A percentile compares a stretch with the other conserved stretches of the same genome.
These are phyloP conservation scores for Sicyos baderoa DNA, from an alignment of 306 rosid genomes.

Conservation along the genomic window DNA sequence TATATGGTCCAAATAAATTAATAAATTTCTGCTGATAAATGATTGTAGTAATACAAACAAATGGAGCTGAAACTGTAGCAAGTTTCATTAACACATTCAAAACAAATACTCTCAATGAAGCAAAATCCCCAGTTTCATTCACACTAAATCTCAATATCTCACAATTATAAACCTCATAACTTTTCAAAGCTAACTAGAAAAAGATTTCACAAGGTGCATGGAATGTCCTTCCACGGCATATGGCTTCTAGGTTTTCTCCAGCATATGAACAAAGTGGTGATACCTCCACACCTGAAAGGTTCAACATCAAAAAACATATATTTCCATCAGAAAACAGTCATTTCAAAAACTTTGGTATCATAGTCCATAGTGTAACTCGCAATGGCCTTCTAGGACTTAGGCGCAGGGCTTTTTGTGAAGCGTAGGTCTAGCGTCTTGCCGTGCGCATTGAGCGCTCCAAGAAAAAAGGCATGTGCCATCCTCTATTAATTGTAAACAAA, in stretches of 20 bases:
- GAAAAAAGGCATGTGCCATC: no score
- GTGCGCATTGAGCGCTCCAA: no score
- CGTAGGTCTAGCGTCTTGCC: no score
- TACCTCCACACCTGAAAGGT: constrained; percentile 74
- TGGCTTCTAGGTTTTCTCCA: constrained; percentile 88
- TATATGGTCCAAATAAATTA: background rate
- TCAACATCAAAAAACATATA: constrained; percentile 7
- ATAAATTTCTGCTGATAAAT: no score
- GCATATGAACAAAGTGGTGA: constrained; percentile 91
- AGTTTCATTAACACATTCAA: background rate
- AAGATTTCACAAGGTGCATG: constrained; percentile 97
- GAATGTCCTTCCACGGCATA: constrained; percentile 95
- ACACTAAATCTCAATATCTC: background rate
- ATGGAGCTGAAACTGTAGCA: background rate
- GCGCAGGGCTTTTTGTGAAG: no score
- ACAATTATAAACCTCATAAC: background rate
- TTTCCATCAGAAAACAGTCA: constrained; percentile 9
- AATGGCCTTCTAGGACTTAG: no score
- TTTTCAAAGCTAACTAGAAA: constrained; percentile 35
- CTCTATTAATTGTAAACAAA: no score
- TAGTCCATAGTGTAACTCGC: no score
- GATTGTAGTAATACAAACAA: background rate
- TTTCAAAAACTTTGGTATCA: background rate
- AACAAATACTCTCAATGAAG: background rate
- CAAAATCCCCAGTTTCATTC: background rate